Conservation (phyloP, 2,329 filamentous ascomycete genomes). For the Apiospora pterosperma region DNA sequence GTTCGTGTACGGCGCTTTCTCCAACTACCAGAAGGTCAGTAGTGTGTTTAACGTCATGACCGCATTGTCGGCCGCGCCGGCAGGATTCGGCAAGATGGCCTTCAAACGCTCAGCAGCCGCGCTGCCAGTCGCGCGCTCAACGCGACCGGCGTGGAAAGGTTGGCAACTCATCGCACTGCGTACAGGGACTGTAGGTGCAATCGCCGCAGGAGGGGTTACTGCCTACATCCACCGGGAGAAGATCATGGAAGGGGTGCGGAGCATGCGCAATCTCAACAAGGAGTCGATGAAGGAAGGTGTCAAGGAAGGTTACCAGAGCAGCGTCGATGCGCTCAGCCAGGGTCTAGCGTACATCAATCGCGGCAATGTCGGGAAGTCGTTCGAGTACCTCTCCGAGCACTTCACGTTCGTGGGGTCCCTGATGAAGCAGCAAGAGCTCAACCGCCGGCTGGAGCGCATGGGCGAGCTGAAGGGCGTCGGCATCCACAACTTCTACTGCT, state of each 20-base stretch:
- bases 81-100: not conserved
- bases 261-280: conserved; percentile 44
- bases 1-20: conserved; percentile 59
- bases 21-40: conserved; percentile 55
- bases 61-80: not conserved
- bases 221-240: conserved; percentile 75
- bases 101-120: conserved; percentile 34
- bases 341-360: conserved; percentile 56
- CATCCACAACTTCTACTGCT: conserved; percentile 73
- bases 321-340: conserved; percentile 47
- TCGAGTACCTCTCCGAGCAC: conserved; percentile 77
- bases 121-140: conserved; percentile 15
- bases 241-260: conserved; percentile 50
- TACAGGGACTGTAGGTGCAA: conserved; percentile 77
- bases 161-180: conserved; percentile 70
- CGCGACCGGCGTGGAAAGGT: conserved; percentile 39
- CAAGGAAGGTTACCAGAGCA: conserved; percentile 45
- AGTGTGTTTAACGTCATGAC: conserved; percentile 52
- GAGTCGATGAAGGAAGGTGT: conserved; percentile 44
- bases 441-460: conserved; percentile 61
- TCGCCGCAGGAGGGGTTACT: conserved; percentile 75
- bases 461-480: conserved; percentile 61
- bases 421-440: conserved; percentile 69
- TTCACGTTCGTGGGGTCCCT: conserved; percentile 83
- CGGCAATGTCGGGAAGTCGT: conserved; percentile 62